Conservation (phyloP, 2,329 filamentous ascomycete genomes). For the Teratosphaeria zuluensis region DNA sequence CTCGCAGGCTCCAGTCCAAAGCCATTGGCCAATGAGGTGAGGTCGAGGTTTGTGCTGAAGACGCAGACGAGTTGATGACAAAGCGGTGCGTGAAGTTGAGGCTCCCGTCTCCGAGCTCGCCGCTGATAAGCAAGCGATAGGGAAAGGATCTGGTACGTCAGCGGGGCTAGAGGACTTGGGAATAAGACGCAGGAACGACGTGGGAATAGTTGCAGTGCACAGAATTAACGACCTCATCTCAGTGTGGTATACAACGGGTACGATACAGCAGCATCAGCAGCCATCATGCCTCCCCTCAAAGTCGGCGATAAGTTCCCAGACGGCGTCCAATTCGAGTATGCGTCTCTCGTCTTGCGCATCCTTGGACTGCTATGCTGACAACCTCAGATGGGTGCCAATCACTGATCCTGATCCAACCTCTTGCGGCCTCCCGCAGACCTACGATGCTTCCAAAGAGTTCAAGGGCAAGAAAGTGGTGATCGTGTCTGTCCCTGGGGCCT, state of each 20-base stretch:
- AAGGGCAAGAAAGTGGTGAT: slow-evolving; percentile 62
- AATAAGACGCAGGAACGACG: neutral
- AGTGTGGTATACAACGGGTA: neutral
- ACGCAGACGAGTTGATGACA: neutral
- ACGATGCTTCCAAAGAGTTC: slow-evolving; percentile 70
- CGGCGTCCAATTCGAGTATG: slow-evolving; percentile 66
- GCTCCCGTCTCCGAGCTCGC: neutral
- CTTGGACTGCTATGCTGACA: neutral
- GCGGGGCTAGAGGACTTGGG: neutral
- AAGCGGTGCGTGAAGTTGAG: neutral
- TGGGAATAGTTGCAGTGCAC: neutral
- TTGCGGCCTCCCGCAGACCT: slow-evolving; percentile 70
- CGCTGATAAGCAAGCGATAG: neutral
- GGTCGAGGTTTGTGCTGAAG: neutral
- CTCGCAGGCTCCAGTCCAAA: neutral
- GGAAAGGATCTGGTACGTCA: neutral
- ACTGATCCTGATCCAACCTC: slow-evolving; percentile 60
- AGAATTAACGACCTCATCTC: neutral
- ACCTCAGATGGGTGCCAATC: slow-evolving; percentile 60
- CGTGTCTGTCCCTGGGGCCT: slow-evolving; percentile 58
- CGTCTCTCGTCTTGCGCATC: slow-evolving; percentile 6
- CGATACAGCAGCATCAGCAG: neutral
- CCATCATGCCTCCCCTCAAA: slow-evolving; percentile 58
- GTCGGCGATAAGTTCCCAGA: slow-evolving; percentile 75
- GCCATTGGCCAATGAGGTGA: neutral